Base-by-base conservation (phyloP, 768 basidiomycete genomes). In the Podaxis sp. region DNA sequence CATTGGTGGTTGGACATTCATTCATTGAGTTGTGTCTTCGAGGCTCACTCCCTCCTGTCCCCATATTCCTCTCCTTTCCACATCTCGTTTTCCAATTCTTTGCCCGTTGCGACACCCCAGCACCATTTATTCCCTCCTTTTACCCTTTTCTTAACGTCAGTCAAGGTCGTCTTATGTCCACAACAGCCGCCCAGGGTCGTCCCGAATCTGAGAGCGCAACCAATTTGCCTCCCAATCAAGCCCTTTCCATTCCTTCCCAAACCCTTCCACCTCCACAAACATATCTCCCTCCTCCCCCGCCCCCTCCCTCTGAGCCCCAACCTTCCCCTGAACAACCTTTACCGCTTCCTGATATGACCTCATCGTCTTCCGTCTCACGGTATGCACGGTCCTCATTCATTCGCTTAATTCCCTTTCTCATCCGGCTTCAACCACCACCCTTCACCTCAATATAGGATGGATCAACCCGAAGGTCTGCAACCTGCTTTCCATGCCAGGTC, bases 401-500 rank as follows among this genome's bases (percentile, higher is more conserved):
- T 55, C 29, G 7, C 37, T 43, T 33, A 19, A 47, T 25, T 36
- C 41, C 22, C 19, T 13, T 6, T 43, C 50, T 41, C 38, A 40
- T 53, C 37, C 54, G 50, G 51, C 46, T 62, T 55, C 59, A 60
- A 52, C 50, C 59, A 53, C 37, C 57, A 47, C 8, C 33, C 33
- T 40, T 55, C 54, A 3, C 36, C 38, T 51, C 25, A 57, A 38
- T 53, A 17, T 62, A 72, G 67, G 55, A 55, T 64, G 52, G 61
- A 65, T 43, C 65, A 60, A 27, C 37, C 56, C 29, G 68, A 68
- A 53, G 49, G 56, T 4, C 60, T 69, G 1, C 52, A 67, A 3
- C 61, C 72, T 6, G 56, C 72, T 13, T 72, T 70, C 59, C 62
- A 71, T 17, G 54, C 70, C 15, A 71, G 67, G 38, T 70, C 67